A percentile compares a stretch with the other conserved stretches of the same genome.
phyloP scores from a whole-genome alignment of 1,139 yeast species.

The Insectozyma bohioensis region DNA sequence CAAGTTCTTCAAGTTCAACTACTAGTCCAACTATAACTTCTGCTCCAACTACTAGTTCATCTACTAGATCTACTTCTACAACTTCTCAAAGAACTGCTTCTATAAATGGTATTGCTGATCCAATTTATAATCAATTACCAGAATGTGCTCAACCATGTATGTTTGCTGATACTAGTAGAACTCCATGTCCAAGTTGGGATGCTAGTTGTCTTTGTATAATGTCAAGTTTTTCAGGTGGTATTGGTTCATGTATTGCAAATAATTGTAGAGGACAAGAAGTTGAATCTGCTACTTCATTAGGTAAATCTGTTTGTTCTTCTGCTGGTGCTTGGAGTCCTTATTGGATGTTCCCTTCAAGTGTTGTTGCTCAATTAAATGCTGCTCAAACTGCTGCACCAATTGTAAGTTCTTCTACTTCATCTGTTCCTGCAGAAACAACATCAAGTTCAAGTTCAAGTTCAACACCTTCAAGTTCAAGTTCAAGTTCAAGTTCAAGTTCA shows the following conservation, averaged over 20 bases:
- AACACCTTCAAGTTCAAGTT: background rate
- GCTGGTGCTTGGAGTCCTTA: slow-evolving; percentile 43
- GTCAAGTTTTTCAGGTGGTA: slow-evolving; percentile 26
- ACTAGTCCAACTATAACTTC: slow-evolving; percentile 1
- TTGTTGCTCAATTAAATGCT: slow-evolving; percentile 29
- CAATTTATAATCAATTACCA: slow-evolving; percentile 23
- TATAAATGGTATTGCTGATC: slow-evolving; percentile 38
- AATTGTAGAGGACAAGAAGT: slow-evolving; percentile 37
- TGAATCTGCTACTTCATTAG: slow-evolving; percentile 36
- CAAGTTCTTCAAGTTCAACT: slow-evolving; percentile 1
- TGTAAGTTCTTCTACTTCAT: slow-evolving; percentile 5
- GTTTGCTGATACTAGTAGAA: slow-evolving; percentile 26
- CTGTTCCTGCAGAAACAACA: background rate
- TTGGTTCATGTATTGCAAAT: slow-evolving; percentile 31
- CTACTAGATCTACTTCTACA: slow-evolving; percentile 25
- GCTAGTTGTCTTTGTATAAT: slow-evolving; percentile 38
- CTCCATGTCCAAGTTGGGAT: slow-evolving; percentile 39
- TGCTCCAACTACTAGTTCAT: slow-evolving; percentile 8
- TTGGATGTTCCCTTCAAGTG: slow-evolving; percentile 39
- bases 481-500: slow-evolving; percentile 2
- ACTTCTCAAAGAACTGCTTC: slow-evolving; percentile 34
- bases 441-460: slow-evolving; percentile 2
- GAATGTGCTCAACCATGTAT: slow-evolving; percentile 28
- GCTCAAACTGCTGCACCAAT: slow-evolving; percentile 23
- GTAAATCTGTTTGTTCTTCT: slow-evolving; percentile 37